A percentile compares a stretch with the other conserved stretches of the same genome.
These are phyloP conservation scores for Periconia digitata DNA, from an alignment of 2,329 filamentous ascomycete genomes.

Conservation along the genomic window DNA sequence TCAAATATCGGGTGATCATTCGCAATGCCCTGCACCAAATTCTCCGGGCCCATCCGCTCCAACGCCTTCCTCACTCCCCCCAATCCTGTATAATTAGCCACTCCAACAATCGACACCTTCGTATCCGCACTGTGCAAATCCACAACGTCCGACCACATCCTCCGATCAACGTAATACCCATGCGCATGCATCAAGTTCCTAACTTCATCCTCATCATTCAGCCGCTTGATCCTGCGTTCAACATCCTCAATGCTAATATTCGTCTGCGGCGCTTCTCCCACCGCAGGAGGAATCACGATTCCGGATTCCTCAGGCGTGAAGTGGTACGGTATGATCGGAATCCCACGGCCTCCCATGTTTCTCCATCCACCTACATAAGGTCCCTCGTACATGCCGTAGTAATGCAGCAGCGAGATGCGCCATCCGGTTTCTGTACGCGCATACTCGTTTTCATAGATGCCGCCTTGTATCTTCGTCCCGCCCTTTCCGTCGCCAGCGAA, in stretches of 20 bases:
- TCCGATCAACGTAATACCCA: slow-evolving; percentile 26
- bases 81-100: slow-evolving; percentile 12
- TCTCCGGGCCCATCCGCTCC: slow-evolving; percentile 24
- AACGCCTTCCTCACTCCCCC: slow-evolving; percentile 15
- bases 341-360: slow-evolving; percentile 16
- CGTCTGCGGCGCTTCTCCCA: slow-evolving; percentile 9
- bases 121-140: slow-evolving; percentile 20
- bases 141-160: slow-evolving; percentile 29
- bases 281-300: slow-evolving; percentile 16
- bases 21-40: slow-evolving; percentile 22
- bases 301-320: slow-evolving; percentile 23
- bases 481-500: slow-evolving; percentile 25
- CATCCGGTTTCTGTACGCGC: slow-evolving; percentile 12
- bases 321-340: slow-evolving; percentile 25
- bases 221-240: slow-evolving; percentile 13
- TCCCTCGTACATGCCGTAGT: slow-evolving; percentile 24
- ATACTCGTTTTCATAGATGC: slow-evolving; percentile 28
- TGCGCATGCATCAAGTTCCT: slow-evolving; percentile 26
- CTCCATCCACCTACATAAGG: slow-evolving; percentile 22
- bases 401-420: slow-evolving; percentile 20
- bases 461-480: slow-evolving; percentile 21
- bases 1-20: slow-evolving; percentile 30
- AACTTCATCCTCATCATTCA: slow-evolving; percentile 28
- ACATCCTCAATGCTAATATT: slow-evolving; percentile 16
- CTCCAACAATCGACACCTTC: slow-evolving; percentile 9